Base-by-base conservation (phyloP, 345 rosid genomes). In the Erucastrum elatum region DNA sequence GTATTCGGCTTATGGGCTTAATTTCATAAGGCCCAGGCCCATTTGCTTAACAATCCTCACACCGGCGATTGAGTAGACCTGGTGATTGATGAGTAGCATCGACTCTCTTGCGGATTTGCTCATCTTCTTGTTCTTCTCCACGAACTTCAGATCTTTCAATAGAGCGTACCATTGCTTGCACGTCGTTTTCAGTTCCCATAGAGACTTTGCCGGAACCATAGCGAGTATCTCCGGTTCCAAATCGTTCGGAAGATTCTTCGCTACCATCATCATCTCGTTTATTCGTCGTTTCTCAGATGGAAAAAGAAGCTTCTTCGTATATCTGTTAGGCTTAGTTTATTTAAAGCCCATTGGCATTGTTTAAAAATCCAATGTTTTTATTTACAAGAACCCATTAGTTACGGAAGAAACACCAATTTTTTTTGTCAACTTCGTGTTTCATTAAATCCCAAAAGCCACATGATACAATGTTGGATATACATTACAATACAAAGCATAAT, bases 121-220 rank as follows among this genome's bases (percentile, higher is more conserved):
- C 44, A 37, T 37, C 56, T 49, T 49, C 56, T 49, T 17, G 30
- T 37, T 37, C 16, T 17, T 66, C 30, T 25, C 1, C 4, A 35
- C 9, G 53, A 65, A 65, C 0, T 2, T 35, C 4, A 7, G 29
- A 65, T 16, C 51, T 37, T 17, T 65, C n/a, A 35, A 16, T 1
- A 35, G 11, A 16, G 6, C 3, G 29, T 35, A 65, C 69, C 69
- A 65, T 35, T 53, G 55, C 5, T 39, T 21, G 16, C 70, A 66
- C 5, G 25, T 66, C 0, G 70, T 37, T 66, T 25, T 2, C 17
- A 6, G 4, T 41, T 21, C 21, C 21, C 21, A 21, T 21, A 66
- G 56, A 25, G 56, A 39, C 34, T 39, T 66, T 10, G 56, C 17
- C 34, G 56, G 70, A 66, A 66, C 70, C 34, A 56, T 66, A 66